Evolutionary conservation across 2,329 filamentous ascomycete genomes (phyloP), one percentile per base, ranked within the genome.

Genomic region (Diaporthe sp.): DNA sequence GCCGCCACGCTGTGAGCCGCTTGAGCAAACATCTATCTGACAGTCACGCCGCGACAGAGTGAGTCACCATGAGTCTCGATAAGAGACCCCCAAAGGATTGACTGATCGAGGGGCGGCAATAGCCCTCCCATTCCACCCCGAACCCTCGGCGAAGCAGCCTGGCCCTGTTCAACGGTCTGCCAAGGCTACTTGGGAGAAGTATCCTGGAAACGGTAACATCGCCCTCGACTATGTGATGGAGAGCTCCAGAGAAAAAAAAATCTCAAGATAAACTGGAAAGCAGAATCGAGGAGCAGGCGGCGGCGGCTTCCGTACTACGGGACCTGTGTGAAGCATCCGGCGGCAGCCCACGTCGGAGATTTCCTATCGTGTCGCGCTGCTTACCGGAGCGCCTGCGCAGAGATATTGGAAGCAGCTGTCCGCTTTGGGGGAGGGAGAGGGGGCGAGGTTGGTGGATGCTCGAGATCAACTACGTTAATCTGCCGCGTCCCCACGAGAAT

Each of bases 311-410:
- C 63, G 63, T 53, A 50, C 32, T 42, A 63, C 44, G 44, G 22
- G 15, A 25, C 63, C 44, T 66, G 32, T 22, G 17, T 66, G 39
- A 65, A 70, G 50, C n/a, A 65, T 32, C 37, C 44, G 19, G 65
- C 72, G 72, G 65, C 32, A 47, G 61, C 44, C 53, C 65, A 63
- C 65, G 44, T 63, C 72, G 72, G 72, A 73, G 65, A 70, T 53
- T 70, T 70, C 71, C 35, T 59, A 71, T 71, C 50, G 25, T 68
- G 59, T 66, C 58, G 70, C 32, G 51, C 63, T 56, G 30, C 51
- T 22, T 73, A 44, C 51, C 35, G 71, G 39, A 39, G 63, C 63
- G 42, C 63, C 44, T 70, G 63, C 71, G 39, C 25, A 63, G 51
- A 42, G 63, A 70, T 61, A 61, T 58, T 47, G 59, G 56, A 42